Base-by-base conservation (phyloP, 225 moss, liverwort and hornwort genomes). In the Straminergon stramineum region DNA sequence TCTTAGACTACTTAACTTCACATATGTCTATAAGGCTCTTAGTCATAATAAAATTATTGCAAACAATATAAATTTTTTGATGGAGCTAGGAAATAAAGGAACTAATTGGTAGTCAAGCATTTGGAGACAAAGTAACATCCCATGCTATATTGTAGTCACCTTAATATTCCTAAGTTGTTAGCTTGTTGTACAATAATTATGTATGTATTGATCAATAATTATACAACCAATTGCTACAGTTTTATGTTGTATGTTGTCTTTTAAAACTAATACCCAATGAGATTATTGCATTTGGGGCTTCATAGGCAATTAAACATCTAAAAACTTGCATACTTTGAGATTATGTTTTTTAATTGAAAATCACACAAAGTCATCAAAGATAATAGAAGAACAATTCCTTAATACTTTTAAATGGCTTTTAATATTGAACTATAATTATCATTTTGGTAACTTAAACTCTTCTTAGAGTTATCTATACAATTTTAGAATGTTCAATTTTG, bases 81-180 rank as follows among this genome's bases (percentile, higher is more conserved):
- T 62, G 28, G 62, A 62, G 28, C 27, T 60, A 60, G 15, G 7
- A 63, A 13, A 34, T 66, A 34, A 66, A 18, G 5, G 15, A 56
- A 55, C 35, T 55, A 55, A 79, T 56, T 37, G 9, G 24, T 15
- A 79, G 4, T 37, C 7, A 55, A 79, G 9, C 24, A 79, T 6
- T 43, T 43, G 0, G 69, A n/a, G 4, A 69, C n/a, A 4, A n/a
- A 0, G 5, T 15, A 1, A n/a, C n/a, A 69, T n/a, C n/a, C 69
- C 7, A n/a, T 24, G 13, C 15, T 41, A 15, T 71, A 26, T 14
- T 14, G 9, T 55, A 14, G 24, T 37, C 3, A 8, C 13, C 13
- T 34, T 55, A 35, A 35, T 37, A 78, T 14, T 20, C 6, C 6
- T 78, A 48, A 48, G 48, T 22, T 35, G 9, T 23, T 23, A 6